A percentile compares a stretch with the other conserved stretches of the same genome.
Conservation (phyloP, 768 basidiomycete genomes). For the Punctularia strigosozonata region DNA sequence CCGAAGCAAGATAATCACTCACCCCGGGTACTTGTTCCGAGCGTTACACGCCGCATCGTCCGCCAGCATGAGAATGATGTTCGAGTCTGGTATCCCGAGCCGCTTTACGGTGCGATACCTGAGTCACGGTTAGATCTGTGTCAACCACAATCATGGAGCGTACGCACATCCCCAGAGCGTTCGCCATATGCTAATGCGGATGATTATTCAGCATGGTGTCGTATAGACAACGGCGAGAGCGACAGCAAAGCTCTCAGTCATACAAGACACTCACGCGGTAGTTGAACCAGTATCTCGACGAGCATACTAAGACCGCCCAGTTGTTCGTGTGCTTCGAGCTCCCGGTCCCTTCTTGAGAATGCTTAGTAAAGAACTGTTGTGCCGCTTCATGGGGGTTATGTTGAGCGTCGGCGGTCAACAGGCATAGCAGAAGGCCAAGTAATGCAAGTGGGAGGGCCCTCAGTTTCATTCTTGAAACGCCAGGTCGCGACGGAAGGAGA, state of each 20-base stretch:
- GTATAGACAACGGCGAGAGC: no score
- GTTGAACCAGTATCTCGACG: conserved; percentile 98
- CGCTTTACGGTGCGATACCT: conserved; percentile 99
- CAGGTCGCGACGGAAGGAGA: no score
- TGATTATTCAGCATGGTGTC: no score
- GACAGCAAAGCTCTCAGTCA: no score
- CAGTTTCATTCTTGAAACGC: no score
- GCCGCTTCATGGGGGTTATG: no score
- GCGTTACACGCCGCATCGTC: conserved; percentile 94
- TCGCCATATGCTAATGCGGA: conserved; percentile 98
- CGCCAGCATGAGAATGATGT: conserved; percentile 98
- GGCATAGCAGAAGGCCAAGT: no score
- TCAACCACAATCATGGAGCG: neutral
- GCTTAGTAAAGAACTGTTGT: no score
- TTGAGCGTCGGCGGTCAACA: no score
- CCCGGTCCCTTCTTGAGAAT: no score
- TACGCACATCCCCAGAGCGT: conserved; percentile 89
- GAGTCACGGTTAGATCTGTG: neutral
- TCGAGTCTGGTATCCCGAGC: conserved; percentile 94
- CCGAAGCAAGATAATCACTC: no score
- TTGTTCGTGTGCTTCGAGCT: conserved; percentile 81
- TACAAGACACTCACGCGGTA: conserved; percentile 70
- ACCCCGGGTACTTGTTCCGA: conserved; percentile 84
- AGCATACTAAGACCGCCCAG: conserved; percentile 95
- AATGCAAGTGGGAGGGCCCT: no score